Conservation (phyloP, 2,329 filamentous ascomycete genomes). For the Botrytis cinerea region DNA sequence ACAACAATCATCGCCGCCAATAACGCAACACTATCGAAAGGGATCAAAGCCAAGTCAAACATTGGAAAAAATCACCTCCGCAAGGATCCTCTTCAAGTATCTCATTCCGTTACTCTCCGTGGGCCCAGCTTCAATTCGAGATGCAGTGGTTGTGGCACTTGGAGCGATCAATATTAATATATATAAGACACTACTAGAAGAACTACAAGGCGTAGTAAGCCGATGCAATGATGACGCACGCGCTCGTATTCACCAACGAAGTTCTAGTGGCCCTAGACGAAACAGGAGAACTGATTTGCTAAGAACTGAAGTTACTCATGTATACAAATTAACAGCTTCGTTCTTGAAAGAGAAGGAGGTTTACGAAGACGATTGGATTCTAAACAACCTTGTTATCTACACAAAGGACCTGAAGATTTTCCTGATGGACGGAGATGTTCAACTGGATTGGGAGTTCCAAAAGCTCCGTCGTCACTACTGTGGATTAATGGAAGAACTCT, state of each 20-base stretch:
- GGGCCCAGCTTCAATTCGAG: constrained; percentile 76
- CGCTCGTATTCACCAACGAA: constrained; percentile 81
- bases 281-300: constrained; percentile 84
- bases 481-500: constrained; percentile 87
- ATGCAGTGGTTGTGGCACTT: constrained; percentile 87
- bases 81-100: constrained; percentile 84
- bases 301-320: constrained; percentile 91
- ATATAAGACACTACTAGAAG: constrained; percentile 87
- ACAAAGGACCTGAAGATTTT: constrained; percentile 92
- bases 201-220: constrained; percentile 81
- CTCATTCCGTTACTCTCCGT: constrained; percentile 85
- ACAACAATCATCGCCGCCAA: constrained; percentile 57
- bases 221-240: constrained; percentile 88
- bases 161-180: constrained; percentile 95
- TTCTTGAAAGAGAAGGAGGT: constrained; percentile 79
- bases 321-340: constrained; percentile 91
- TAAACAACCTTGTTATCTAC: constrained; percentile 85
- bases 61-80: constrained; percentile 82
- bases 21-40: constrained; percentile 77
- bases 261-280: constrained; percentile 76
- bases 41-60: constrained; percentile 69
- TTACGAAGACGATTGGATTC: constrained; percentile 84
- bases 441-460: constrained; percentile 93
- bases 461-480: constrained; percentile 92
- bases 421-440: constrained; percentile 90